Conservation (phyloP, 306 rosid species). For the Prunus kanzakura region DNA sequence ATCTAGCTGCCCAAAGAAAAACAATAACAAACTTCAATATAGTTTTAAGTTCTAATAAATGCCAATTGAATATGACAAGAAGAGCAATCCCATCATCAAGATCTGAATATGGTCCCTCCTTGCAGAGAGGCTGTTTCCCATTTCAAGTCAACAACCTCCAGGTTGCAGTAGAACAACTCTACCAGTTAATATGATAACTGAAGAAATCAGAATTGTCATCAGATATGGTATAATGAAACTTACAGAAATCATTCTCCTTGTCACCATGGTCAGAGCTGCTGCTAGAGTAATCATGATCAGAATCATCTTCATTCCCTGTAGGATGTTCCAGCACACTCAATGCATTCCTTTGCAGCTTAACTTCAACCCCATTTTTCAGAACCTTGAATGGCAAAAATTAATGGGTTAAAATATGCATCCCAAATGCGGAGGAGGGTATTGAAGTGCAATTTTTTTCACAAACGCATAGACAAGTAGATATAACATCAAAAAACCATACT, state of each 20-base stretch:
- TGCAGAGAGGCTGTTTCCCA: not conserved
- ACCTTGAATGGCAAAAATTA: slow-evolving; percentile 34
- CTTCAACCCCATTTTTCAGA: slow-evolving; percentile 72
- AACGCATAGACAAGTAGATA: not conserved
- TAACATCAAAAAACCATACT: not conserved
- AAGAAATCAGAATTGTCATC: not conserved
- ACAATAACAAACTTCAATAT: not conserved
- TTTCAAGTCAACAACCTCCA: not conserved
- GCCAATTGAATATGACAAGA: not conserved
- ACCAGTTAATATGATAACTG: not conserved
- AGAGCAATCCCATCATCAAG: not conserved
- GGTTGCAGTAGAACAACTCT: not conserved
- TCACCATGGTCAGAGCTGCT: slow-evolving; percentile 55
- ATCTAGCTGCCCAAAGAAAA: slow-evolving; percentile 39
- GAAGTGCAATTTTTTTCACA: not conserved
- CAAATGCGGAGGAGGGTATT: not conserved
- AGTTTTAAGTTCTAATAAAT: not conserved
- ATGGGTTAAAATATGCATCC: not conserved
- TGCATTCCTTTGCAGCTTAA: slow-evolving; percentile 72
- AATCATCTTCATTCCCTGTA: slow-evolving; percentile 50
- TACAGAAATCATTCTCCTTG: slow-evolving; percentile 57
- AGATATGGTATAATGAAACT: slow-evolving; percentile 10
- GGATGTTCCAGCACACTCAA: slow-evolving; percentile 76
- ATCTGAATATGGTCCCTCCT: not conserved
- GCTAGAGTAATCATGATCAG: slow-evolving; percentile 50